Conservation (phyloP, 768 basidiomycete genomes). For the Filobasidium wieringae region DNA sequence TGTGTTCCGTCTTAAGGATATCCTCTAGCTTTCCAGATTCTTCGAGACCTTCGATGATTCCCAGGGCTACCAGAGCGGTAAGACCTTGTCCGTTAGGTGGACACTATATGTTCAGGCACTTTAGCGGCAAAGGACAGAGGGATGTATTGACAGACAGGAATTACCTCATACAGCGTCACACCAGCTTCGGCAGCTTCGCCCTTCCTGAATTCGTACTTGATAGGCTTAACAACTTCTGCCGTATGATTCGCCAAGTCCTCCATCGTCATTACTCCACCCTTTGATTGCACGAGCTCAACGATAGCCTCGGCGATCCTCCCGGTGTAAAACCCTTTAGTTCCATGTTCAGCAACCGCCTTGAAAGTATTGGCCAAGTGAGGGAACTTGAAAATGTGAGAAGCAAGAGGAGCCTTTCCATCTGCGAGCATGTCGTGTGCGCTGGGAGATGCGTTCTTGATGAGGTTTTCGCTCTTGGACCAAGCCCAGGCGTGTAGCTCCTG, state of each 20-base stretch:
- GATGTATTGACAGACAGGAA: too few species aligned
- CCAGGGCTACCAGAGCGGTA: slow-evolving; percentile 81
- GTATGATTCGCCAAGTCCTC: slow-evolving; percentile 80
- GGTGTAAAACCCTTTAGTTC: slow-evolving; percentile 88
- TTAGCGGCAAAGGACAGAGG: not conserved
- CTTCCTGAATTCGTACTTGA: slow-evolving; percentile 62
- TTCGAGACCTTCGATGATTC: slow-evolving; percentile 79
- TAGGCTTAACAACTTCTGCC: slow-evolving; percentile 72
- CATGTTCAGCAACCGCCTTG: slow-evolving; percentile 61
- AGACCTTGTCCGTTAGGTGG: slow-evolving; percentile 98
- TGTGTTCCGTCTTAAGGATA: slow-evolving; percentile 72
- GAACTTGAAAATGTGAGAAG: slow-evolving; percentile 71
- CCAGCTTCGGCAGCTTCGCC: slow-evolving; percentile 49
- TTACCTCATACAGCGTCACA: slow-evolving; percentile 81
- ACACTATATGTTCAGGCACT: slow-evolving; percentile 46
- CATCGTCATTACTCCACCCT: slow-evolving; percentile 86
- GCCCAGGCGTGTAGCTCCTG: slow-evolving; percentile 2
- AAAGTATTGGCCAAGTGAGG: slow-evolving; percentile 77
- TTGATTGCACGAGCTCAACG: slow-evolving; percentile 53
- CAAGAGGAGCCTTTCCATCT: slow-evolving; percentile 56
- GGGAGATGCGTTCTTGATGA: slow-evolving; percentile 72
- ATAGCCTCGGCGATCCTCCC: slow-evolving; percentile 64
- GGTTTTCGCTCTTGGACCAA: slow-evolving; percentile 51
- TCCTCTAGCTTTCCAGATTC: slow-evolving; percentile 57
- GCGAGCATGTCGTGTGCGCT: slow-evolving; percentile 76